Evolutionary conservation across 345 rosid species (phyloP).

Genomic region (Draba incana): DNA sequence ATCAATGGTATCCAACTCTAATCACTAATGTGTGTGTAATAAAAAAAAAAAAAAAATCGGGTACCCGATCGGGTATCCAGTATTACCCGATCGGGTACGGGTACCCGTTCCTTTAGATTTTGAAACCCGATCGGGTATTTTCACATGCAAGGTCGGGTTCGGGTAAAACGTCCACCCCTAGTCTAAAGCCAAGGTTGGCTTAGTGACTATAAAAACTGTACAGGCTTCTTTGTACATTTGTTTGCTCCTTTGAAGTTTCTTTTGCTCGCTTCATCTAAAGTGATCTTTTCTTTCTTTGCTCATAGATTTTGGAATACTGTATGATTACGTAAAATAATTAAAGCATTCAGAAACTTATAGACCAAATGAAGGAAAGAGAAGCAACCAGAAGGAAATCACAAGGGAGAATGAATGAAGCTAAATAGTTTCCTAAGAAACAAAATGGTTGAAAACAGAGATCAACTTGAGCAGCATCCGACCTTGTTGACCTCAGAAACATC

Average conservation of each 20-base stretch:
- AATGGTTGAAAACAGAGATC: constrained; percentile 10
- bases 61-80: too few species aligned
- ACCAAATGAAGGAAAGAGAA: constrained; percentile 21
- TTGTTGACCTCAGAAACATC: constrained; percentile 75
- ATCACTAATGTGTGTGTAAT: too few species aligned
- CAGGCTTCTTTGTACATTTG: constrained; percentile 43
- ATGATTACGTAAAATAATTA: not conserved
- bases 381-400: constrained; percentile 19
- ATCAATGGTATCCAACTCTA: too few species aligned
- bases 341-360: constrained; percentile 27
- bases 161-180: too few species aligned
- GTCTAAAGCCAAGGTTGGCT: constrained; percentile 31
- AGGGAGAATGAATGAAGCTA: constrained; percentile 19
- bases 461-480: constrained; percentile 65
- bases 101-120: too few species aligned
- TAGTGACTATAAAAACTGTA: constrained; percentile 39
- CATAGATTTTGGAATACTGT: not conserved
- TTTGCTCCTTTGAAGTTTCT: constrained; percentile 43
- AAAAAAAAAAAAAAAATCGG: too few species aligned
- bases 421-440: constrained; percentile 26
- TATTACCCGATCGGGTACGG: too few species aligned
- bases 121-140: too few species aligned
- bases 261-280: constrained; percentile 14
- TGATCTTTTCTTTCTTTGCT: not conserved
- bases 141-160: too few species aligned